Base-by-base conservation (phyloP, 2,329 filamentous ascomycete species). In the Clonostachys solani region DNA sequence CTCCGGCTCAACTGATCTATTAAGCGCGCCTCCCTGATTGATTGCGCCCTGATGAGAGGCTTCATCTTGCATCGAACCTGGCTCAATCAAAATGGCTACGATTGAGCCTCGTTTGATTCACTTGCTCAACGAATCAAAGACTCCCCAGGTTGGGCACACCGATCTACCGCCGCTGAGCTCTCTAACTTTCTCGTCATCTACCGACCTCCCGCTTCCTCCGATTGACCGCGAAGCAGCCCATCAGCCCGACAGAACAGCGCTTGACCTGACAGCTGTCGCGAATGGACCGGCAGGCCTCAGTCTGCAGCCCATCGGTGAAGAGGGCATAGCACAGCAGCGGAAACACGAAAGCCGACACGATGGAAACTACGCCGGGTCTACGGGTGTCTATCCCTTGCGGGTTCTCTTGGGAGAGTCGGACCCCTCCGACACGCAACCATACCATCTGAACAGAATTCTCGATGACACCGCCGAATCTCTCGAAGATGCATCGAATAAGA, bases 21-120 rank as follows among this genome's bases (percentile, higher is more conserved):
- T 29, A 29, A 29, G 23, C 23, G 23, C 23, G 23, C 23, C 23
- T 29, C 23, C 23, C 23, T 29, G 23, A 29, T 4, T 29, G 23
- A 29, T 29, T 29, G 23, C 23, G 23, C 8, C 23, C 23, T 29
- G 23, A 29, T 29, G 23, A 29, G 23, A 29, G 23, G 23, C 23
- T 29, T 29, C 23, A 29, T 29, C 23, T 42, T 50, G 50, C 56
- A 57, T 54, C 59, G 72, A 79, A 64, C 23, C 23, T 29, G 23
- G 23, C 23, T 29, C 23, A 29, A 4, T 29, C 23, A 29, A 29
- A 66, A 82, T 82, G 78, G 78, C 79, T 55, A 84, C 80, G 60
- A 84, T 84, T 67, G 81, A 85, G 74, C 81, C 81, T 60, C 78
- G 81, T 60, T 72, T 85, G 54, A 85, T 84, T 60, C 80, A 84